Evolutionary conservation across 139 green algal genomes (phyloP).

Genomic region (Auxenochlorella pyrenoidosa): DNA sequence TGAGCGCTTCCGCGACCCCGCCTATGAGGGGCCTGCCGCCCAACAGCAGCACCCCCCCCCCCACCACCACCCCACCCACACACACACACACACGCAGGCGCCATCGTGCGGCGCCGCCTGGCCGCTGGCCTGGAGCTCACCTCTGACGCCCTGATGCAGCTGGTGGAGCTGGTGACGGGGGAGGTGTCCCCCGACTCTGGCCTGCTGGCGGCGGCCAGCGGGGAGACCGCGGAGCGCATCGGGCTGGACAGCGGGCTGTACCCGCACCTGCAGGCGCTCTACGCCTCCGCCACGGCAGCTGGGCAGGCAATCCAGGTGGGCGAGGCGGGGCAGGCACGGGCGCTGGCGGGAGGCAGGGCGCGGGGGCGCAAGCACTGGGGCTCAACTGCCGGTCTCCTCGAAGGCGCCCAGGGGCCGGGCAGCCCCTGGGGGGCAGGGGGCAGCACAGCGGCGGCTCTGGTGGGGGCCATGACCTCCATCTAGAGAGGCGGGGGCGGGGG

Average conservation of each 20-base stretch:
- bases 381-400: no score
- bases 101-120: slow-evolving; percentile 23
- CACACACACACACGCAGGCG: not conserved
- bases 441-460: no score
- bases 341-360: not conserved
- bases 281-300: not conserved
- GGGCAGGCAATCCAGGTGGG: not conserved
- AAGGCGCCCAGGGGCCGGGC: no score
- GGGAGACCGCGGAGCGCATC: slow-evolving; percentile 27
- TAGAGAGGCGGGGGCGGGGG: no score
- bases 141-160: not conserved
- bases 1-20: no score
- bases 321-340: not conserved
- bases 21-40: no score
- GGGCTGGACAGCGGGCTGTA: slow-evolving; percentile 33
- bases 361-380: not conserved
- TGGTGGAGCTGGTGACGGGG: not conserved
- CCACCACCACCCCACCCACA: not conserved
- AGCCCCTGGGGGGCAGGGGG: no score
- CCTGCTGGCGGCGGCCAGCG: slow-evolving; percentile 12
- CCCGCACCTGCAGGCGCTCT: not conserved
- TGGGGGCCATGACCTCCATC: no score
- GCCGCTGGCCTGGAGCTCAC: not conserved
- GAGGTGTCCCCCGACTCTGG: slow-evolving; percentile 11
- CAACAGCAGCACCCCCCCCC: not conserved